phyloP scores from a whole-genome alignment of 306 rosid species.

The Trichosanthes truncata region DNA sequence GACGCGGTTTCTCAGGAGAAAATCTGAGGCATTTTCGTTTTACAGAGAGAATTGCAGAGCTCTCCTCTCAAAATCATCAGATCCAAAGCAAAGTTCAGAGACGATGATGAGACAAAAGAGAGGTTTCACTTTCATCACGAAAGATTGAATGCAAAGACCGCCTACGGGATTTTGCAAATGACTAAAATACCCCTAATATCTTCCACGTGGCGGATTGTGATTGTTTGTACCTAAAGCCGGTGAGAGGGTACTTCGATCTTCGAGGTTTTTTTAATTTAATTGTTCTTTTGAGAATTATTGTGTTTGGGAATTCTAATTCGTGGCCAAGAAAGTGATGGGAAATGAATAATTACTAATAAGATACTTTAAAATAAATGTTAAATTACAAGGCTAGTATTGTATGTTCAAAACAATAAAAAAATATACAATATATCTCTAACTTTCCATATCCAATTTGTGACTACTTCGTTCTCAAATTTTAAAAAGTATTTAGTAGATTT shows the following conservation, averaged over 20 bases:
- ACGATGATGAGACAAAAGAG: not conserved
- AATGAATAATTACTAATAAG: not conserved
- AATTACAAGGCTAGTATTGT: too few relatives aligned
- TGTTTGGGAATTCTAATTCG: not conserved
- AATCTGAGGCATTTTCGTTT: not conserved
- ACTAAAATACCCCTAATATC: not conserved
- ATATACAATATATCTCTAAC: too few relatives aligned
- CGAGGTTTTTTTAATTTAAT: not conserved
- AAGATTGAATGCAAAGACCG: not conserved
- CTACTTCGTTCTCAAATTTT: too few relatives aligned
- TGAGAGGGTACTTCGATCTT: not conserved
- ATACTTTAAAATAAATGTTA: not conserved
- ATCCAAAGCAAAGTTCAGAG: not conserved
- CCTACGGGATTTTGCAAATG: not conserved
- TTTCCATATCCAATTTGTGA: too few relatives aligned
- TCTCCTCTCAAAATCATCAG: not conserved
- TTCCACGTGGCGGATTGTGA: not conserved
- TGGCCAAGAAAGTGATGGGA: not conserved
- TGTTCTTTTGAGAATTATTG: not conserved
- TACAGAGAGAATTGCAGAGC: not conserved
- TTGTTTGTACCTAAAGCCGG: not conserved
- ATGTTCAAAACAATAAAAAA: too few relatives aligned
- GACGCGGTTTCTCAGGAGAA: not conserved
- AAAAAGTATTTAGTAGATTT: too few relatives aligned
- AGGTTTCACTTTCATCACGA: not conserved